These are phyloP conservation scores for Anisogramma anomala DNA, from an alignment of 2,329 filamentous ascomycete species.

Conservation along the genomic window DNA sequence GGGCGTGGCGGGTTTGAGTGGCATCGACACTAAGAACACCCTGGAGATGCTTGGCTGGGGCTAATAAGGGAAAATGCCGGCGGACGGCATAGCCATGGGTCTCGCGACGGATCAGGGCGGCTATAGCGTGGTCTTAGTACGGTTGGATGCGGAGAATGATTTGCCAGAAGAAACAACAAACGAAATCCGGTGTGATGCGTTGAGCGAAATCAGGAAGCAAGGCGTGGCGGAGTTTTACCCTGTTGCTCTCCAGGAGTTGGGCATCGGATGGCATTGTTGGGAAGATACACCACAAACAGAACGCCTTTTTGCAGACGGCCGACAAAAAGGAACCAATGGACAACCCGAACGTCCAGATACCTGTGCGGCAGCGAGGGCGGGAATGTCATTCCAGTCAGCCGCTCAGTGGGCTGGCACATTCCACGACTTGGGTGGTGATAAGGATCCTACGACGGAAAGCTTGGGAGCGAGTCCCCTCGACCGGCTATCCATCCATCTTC, in stretches of 20 bases:
- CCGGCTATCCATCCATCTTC: no score
- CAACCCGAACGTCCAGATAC: background rate
- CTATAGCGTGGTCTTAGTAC: no score
- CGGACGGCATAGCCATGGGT: no score
- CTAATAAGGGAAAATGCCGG: conserved; percentile 4
- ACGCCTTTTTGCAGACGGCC: background rate
- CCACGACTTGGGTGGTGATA: background rate
- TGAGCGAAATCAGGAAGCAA: background rate
- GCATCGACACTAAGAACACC: conserved; percentile 40
- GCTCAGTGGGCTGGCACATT: no score
- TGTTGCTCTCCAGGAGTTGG: background rate
- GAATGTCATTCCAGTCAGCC: no score
- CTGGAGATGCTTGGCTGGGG: conserved; percentile 49
- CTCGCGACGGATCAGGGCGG: no score
- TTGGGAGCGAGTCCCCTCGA: no score
- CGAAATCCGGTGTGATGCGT: background rate
- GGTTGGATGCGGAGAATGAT: no score
- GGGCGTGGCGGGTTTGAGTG: conserved; percentile 44
- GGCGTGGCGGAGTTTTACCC: background rate
- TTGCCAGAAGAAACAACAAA: background rate
- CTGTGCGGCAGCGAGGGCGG: no score
- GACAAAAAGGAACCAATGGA: background rate
- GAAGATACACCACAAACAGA: background rate
- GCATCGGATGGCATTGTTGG: background rate
- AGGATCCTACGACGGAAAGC: background rate